phyloP scores from a whole-genome alignment of 2,329 filamentous ascomycete species.

The Cadophora luteo-olivacea region DNA sequence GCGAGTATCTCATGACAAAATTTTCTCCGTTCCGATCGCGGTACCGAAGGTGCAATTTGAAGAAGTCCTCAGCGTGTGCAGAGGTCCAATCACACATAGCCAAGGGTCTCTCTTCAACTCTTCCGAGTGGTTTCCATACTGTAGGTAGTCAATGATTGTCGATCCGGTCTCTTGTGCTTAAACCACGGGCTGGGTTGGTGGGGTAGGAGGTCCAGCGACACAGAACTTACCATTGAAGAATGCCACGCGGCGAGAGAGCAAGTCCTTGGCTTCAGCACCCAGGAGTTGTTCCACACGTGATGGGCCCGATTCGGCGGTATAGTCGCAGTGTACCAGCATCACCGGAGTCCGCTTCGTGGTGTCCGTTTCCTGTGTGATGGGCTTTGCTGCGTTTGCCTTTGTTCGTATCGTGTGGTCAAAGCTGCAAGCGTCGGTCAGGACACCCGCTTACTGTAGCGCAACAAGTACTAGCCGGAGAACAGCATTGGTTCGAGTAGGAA shows the following conservation, averaged over 20 bases:
- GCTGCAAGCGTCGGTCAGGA: background rate
- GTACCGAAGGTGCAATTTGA: conserved; percentile 30
- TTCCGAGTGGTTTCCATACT: conserved; percentile 29
- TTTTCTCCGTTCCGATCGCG: conserved; percentile 31
- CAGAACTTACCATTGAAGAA: conserved; percentile 26
- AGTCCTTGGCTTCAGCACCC: conserved; percentile 22
- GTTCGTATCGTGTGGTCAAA: conserved; percentile 31
- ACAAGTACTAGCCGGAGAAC: too few species aligned
- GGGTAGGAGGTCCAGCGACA: background rate
- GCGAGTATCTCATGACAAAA: conserved; percentile 29
- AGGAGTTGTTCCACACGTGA: conserved; percentile 27
- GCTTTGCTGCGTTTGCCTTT: conserved; percentile 28
- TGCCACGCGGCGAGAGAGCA: conserved; percentile 29
- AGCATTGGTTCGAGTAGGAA: background rate
- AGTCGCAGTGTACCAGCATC: conserved; percentile 32
- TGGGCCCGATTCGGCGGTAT: conserved; percentile 26
- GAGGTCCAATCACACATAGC: conserved; percentile 32
- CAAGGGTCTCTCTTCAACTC: conserved; percentile 25
- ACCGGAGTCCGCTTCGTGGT: conserved; percentile 30
- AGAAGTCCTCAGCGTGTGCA: conserved; percentile 26
- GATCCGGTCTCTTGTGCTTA: background rate
- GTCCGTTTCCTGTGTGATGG: conserved; percentile 26
- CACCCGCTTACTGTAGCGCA: too few species aligned
- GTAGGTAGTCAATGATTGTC: background rate
- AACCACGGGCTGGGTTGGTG: background rate